Base-by-base conservation (phyloP, 116 monocot genomes). In the Trichopus zeylanicus region DNA sequence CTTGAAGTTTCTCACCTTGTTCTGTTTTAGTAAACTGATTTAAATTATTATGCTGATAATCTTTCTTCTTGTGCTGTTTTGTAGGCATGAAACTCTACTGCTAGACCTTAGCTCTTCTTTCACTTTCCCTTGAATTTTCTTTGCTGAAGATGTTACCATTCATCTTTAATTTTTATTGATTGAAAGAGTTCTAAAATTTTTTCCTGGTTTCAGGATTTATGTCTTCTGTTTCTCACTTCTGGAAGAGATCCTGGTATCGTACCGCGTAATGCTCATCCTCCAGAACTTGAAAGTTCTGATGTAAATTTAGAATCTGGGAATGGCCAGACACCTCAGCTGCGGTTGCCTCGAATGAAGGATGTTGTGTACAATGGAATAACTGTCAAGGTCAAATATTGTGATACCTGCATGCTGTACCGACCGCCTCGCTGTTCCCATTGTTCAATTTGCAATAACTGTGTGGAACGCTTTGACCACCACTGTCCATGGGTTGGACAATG, bases 401-500 rank as follows among this genome's bases (percentile, higher is more conserved):
- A 90, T 24, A 85, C 90, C n/a, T 85, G 90, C 71, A 85, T 85
- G 90, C 76, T 90, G 39, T 90, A 90, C 71, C 70, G 85, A 7
- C 90, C 90, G 55, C 90, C 90, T 62, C 81, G 90, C 22, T 90
- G 90, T 64, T 90, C 90, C 1, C 90, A 90, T 48, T 90, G 90
- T 56, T 90, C 90, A 59, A 90, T 90, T 49, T 90, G 90, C 81
- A 76, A 90, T 58, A 90, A 90, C 56, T 90, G 85, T 56, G 90
- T 90, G 22, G 62, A 85, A 61, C 78, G 79, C 5, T 90, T 90
- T 61, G 90, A 90, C 51, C 90, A 90, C 62, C 90, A 90, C 66
- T 90, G 90, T 47, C 85, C 90, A 22, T 85, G 90, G 90, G 90
- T 90, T 60, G 90, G 90, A 20, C 90, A 90, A 53, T 90, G 90